Percentiles rank a stretch among this genome's conserved stretches.
Evolutionary conservation across 768 basidiomycete species (phyloP).

Genomic region (Galerina sulciceps): DNA sequence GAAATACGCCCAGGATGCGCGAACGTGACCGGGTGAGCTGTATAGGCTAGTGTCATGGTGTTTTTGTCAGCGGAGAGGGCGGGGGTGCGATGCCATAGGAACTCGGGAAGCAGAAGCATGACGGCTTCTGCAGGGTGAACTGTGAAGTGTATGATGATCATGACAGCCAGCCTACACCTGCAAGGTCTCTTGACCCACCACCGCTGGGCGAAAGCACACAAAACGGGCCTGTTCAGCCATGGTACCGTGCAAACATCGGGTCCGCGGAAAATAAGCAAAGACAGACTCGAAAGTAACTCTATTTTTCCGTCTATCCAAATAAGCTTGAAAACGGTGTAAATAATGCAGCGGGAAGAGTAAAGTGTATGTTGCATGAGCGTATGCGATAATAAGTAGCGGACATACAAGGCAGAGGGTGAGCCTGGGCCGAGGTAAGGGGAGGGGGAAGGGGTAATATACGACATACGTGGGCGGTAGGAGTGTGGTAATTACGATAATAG

Average conservation of each 20-base stretch:
- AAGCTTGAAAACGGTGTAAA: slow-evolving; percentile 15
- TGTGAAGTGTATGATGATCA: too few species aligned
- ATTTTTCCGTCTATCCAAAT: slow-evolving; percentile 9
- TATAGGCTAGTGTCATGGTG: background rate
- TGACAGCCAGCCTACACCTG: too few species aligned
- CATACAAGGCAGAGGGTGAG: background rate
- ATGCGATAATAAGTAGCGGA: background rate
- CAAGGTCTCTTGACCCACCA: too few species aligned
- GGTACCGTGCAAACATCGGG: background rate
- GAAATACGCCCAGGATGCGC: too few species aligned
- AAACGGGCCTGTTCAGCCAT: background rate
- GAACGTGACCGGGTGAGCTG: too few species aligned
- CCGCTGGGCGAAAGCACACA: background rate
- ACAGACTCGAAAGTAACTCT: slow-evolving; percentile 8
- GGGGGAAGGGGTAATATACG: background rate
- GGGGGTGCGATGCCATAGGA: background rate
- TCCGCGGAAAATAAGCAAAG: too few species aligned
- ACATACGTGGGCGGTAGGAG: background rate
- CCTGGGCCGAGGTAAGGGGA: background rate
- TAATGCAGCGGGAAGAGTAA: slow-evolving; percentile 13
- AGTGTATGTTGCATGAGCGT: background rate
- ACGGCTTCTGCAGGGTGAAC: too few species aligned
- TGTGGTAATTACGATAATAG: slow-evolving; percentile 10
- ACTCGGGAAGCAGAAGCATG: background rate
- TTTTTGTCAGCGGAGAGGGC: background rate